These are phyloP conservation scores for Cladosporium halotolerans DNA, from an alignment of 2,329 filamentous ascomycete genomes.

Conservation along the genomic window DNA sequence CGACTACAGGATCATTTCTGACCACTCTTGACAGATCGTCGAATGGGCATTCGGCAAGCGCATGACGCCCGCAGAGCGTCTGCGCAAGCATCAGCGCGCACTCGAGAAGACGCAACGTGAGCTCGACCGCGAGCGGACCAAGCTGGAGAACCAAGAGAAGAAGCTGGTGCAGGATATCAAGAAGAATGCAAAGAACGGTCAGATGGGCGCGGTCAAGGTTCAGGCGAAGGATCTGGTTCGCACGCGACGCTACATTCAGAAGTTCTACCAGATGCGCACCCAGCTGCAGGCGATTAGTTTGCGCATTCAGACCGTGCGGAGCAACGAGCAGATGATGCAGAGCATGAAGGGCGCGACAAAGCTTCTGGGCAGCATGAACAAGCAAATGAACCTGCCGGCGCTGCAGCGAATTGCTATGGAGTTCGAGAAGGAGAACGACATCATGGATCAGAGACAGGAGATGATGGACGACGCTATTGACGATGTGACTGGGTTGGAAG, in stretches of 20 bases:
- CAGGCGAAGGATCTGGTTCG: conserved; percentile 95
- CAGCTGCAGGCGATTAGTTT: conserved; percentile 94
- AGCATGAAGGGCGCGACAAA: conserved; percentile 97
- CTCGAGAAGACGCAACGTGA: conserved; percentile 97
- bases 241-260: conserved; percentile 83
- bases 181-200: conserved; percentile 94
- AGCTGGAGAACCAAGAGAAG: conserved; percentile 98
- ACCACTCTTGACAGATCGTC: conserved; percentile 58
- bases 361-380: conserved; percentile 93
- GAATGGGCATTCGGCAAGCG: conserved; percentile 99
- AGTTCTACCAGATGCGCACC: conserved; percentile 97
- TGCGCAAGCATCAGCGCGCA: conserved; percentile 90
- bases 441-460: conserved; percentile 98
- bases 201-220: conserved; percentile 98
- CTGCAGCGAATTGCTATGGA: conserved; percentile 97
- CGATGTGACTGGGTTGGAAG: conserved; percentile 82
- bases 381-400: conserved; percentile 92
- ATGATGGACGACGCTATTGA: conserved; percentile 99
- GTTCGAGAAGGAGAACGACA: conserved; percentile 96
- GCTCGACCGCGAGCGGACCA: conserved; percentile 87
- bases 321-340: conserved; percentile 99
- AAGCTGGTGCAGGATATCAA: conserved; percentile 94
- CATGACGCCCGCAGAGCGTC: conserved; percentile 89
- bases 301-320: conserved; percentile 93
- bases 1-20: background rate